These are phyloP conservation scores for Lignosus rhinocerotis DNA, from an alignment of 1,284 basidiomycete species.

Conservation along the genomic window DNA sequence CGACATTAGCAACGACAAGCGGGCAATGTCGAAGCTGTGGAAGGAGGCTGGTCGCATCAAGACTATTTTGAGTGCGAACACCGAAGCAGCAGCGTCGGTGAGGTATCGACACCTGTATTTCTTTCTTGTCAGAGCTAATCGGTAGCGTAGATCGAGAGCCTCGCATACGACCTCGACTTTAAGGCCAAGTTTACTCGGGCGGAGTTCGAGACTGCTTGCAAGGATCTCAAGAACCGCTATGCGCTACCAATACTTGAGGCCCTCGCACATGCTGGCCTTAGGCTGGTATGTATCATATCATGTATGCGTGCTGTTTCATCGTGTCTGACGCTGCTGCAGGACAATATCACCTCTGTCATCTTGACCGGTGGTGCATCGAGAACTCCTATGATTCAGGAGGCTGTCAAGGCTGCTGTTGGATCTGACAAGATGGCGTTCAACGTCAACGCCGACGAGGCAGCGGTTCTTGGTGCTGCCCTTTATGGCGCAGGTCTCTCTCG, in stretches of 20 bases:
- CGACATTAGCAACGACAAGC: slow-evolving; percentile 71
- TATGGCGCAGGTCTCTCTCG: slow-evolving; percentile 88
- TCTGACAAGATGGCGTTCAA: slow-evolving; percentile 87
- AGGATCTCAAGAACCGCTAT: slow-evolving; percentile 64
- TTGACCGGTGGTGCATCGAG: slow-evolving; percentile 89
- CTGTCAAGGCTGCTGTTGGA: slow-evolving; percentile 76
- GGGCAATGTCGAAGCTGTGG: slow-evolving; percentile 91
- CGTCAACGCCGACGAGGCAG: slow-evolving; percentile 97
- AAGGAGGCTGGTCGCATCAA: slow-evolving; percentile 94
- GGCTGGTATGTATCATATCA: slow-evolving; percentile 44
- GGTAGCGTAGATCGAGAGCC: slow-evolving; percentile 73
- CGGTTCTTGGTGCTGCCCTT: slow-evolving; percentile 92
- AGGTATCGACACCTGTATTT: slow-evolving; percentile 29
- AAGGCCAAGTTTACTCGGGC: slow-evolving; percentile 75
- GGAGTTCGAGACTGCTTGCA: slow-evolving; percentile 74
- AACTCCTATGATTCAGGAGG: slow-evolving; percentile 89
- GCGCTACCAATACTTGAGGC: slow-evolving; percentile 80
- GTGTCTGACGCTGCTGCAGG: slow-evolving; percentile 36
- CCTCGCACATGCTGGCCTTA: slow-evolving; percentile 67
- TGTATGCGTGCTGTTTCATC: not conserved
- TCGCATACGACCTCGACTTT: slow-evolving; percentile 92
- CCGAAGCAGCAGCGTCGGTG: slow-evolving; percentile 73
- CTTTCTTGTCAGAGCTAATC: slow-evolving; percentile 9
- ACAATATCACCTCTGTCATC: slow-evolving; percentile 86
- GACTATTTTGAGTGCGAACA: slow-evolving; percentile 91